Base-by-base conservation (phyloP, 331 rosid genomes). In the Malus hybrid region DNA sequence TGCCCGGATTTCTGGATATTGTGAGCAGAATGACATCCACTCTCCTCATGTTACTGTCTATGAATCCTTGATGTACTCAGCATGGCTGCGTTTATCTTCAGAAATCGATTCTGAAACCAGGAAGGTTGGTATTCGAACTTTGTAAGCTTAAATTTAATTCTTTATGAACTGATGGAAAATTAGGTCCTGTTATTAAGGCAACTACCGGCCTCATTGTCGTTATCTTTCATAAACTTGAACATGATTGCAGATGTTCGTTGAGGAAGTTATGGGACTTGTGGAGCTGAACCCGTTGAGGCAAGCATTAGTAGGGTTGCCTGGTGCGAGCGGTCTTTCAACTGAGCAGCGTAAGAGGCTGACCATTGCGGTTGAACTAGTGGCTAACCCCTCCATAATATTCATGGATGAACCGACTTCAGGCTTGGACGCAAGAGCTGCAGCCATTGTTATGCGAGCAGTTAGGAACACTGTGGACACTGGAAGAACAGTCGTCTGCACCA, bases 371-470 rank as follows among this genome's bases (percentile, higher is more conserved):
- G 86, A 82, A 78, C 73, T 82, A 20, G 86, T 82, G 52, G 86
- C 86, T 15, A 82, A 82, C 56, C 86, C 86, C 58, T 82, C 86
- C n/a, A 82, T 82, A 36, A 78, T 82, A 42, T 82, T 82, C 82
- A 88, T 90, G 96, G 96, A 81, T 44, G 96, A 90, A 66, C 96
- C 96, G 69, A 90, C 96, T 63, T 90, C 96, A 13, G 96, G 96
- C 7, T 48, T 90, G 20, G 96, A 90, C 68, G 96, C 96, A 70
- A 84, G 96, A 62, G 96, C 96, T 57, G 96, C 96, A 8, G 96
- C 96, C 2, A 81, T 88, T 81, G 96, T 90, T 28, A 90, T 90
- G 96, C 83, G 96, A 72, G 78, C 96, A 4, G 90, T 90, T 75
- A 84, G 96, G 82, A 90, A 88, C 85, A 90, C 96, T 3, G 82